A percentile compares a stretch with the other conserved stretches of the same genome.
These are phyloP conservation scores for Linderniella brevidens DNA, from an alignment of 257 asterid species.

Conservation along the genomic window DNA sequence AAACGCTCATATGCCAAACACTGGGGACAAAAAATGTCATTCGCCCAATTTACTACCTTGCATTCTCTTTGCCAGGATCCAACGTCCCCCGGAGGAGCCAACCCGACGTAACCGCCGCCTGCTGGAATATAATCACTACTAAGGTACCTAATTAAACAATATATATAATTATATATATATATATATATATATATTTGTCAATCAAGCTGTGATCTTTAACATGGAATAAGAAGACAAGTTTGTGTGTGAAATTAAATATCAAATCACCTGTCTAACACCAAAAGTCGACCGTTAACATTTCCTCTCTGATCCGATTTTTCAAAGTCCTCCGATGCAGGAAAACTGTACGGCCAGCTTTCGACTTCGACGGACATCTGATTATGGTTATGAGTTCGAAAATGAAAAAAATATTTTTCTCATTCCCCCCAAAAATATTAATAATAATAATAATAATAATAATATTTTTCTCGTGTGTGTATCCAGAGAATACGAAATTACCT, in stretches of 20 bases:
- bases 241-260: not conserved
- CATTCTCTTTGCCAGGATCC: conserved; percentile 84
- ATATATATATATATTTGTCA: not conserved
- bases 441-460: no score
- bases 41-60: conserved; percentile 27
- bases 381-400: not conserved
- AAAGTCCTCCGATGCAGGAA: conserved; percentile 69
- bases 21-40: not conserved
- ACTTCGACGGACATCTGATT: conserved; percentile 30
- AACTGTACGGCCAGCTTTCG: conserved; percentile 66
- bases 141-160: conserved; percentile 17
- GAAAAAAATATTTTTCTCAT: not conserved
- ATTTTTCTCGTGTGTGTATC: no score
- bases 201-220: not conserved
- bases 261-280: conserved; percentile 56
- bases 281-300: conserved; percentile 37
- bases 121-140: conserved; percentile 34
- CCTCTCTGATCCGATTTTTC: conserved; percentile 51
- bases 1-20: not conserved
- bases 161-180: not conserved
- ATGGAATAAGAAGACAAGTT: not conserved
- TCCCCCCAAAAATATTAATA: no score
- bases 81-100: conserved; percentile 62
- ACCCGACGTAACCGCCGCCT: conserved; percentile 55
- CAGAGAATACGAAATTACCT: no score